A percentile compares a stretch with the other conserved stretches of the same genome.
These are phyloP conservation scores for Solanum phureja DNA, from an alignment of 257 asterid species.

Conservation along the genomic window DNA sequence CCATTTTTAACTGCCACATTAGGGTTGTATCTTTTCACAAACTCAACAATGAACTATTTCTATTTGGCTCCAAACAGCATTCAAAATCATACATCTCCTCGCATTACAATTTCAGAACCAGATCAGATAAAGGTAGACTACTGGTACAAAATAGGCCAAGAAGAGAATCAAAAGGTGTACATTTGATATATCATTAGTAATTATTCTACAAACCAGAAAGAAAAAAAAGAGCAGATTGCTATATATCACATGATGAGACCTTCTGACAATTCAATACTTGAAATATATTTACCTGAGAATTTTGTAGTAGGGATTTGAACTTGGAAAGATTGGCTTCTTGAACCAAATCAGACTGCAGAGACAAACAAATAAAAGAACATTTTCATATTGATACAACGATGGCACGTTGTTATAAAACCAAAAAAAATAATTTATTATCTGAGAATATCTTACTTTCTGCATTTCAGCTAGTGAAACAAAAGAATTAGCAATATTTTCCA, in stretches of 20 bases:
- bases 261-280: not conserved
- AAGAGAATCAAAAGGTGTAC: not conserved
- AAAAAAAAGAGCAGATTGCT: not conserved
- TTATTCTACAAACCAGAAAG: not conserved
- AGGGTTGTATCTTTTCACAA: not conserved
- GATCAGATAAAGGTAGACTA: not conserved
- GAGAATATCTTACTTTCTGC: slow-evolving; percentile 41
- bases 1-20: not conserved
- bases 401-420: not conserved
- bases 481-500: slow-evolving; percentile 41
- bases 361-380: not conserved
- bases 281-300: slow-evolving; percentile 37
- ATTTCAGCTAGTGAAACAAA: slow-evolving; percentile 39
- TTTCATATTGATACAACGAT: not conserved
- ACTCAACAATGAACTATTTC: not conserved
- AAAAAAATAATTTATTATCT: not conserved
- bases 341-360: slow-evolving; percentile 28
- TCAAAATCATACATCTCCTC: not conserved
- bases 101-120: not conserved
- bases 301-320: slow-evolving; percentile 47
- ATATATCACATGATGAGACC: not conserved
- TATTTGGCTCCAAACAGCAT: not conserved
- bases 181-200: not conserved
- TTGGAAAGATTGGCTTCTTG: slow-evolving; percentile 41
- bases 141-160: not conserved